These are phyloP conservation scores for Lizonia empirigonia DNA, from an alignment of 2,329 filamentous ascomycete genomes.

Conservation along the genomic window DNA sequence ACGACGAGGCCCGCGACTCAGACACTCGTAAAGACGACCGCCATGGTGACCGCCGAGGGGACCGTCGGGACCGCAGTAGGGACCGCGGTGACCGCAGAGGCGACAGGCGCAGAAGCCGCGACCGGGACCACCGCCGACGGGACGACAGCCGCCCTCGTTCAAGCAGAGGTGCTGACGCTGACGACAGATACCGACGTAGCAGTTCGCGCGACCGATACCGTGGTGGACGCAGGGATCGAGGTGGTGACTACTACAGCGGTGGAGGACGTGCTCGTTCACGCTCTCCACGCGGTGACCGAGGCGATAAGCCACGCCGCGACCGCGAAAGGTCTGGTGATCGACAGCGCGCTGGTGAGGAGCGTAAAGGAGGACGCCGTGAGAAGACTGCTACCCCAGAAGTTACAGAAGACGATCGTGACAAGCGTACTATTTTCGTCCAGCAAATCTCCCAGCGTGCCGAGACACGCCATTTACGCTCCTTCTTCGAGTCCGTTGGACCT, in stretches of 20 bases:
- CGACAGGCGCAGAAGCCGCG: conserved; percentile 41
- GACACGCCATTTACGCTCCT: conserved; percentile 88
- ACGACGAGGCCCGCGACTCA: conserved; percentile 38
- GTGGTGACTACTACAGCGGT: conserved; percentile 50
- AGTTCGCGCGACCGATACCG: conserved; percentile 39
- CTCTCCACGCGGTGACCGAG: conserved; percentile 48
- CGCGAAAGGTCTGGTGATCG: conserved; percentile 59
- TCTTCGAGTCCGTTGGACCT: conserved; percentile 92
- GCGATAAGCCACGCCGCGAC: conserved; percentile 56
- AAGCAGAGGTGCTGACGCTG: conserved; percentile 46
- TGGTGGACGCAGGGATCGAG: conserved; percentile 36
- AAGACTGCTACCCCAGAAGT: conserved; percentile 69
- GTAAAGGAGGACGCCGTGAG: conserved; percentile 42
- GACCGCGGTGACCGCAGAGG: conserved; percentile 40
- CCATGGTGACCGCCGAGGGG: conserved; percentile 23
- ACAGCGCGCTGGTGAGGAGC: conserved; percentile 48
- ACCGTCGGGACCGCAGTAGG: conserved; percentile 39
- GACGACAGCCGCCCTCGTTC: conserved; percentile 41
- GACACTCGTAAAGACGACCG: conserved; percentile 37
- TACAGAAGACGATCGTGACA: conserved; percentile 94
- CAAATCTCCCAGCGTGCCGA: conserved; percentile 93
- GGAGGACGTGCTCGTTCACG: conserved; percentile 46
- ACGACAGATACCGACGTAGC: conserved; percentile 41
- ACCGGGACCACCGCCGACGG: conserved; percentile 37
- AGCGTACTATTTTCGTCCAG: conserved; percentile 96